Evolutionary conservation across 2,329 filamentous ascomycete species (phyloP), one percentile per base, ranked within the genome.

Genomic region (Lachnellula arida): DNA sequence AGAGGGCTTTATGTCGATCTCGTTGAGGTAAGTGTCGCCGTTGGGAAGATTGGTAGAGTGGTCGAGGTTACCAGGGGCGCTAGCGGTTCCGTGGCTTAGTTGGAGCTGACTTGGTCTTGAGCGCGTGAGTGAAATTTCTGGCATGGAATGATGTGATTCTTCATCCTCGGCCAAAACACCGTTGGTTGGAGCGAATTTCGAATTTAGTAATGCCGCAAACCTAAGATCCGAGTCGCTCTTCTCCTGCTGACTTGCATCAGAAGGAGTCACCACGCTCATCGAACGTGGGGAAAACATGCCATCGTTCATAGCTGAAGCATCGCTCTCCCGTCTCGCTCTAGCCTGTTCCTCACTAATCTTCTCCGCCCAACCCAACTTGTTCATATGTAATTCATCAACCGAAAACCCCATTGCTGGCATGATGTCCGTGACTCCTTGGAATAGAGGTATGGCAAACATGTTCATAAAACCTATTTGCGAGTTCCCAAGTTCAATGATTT

Each of bases 401-500:
- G 87, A 89, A 71, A 95, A 97, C 50, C 79, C 77, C 84, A 97
- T 89, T 22, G 82, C 83, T 2, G 94, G 92, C 67, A 97, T 81
- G 37, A 97, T 82, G 64, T 95, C 89, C 32, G 89, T 85, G 7
- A 97, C 87, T 7, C 88, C 89, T 68, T 91, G 85, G 69, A 99
- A 99, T 0, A 99, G 80, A 1, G 94, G 94, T 49, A 92, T 84
- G 15, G 93, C 94, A 71, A 97, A 97, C 65, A 97, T 82, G 62
- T 91, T 94, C 89, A 97, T 97, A 74, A 99, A 99, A 23, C 90
- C 88, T 53, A 97, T 88, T 73, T 99, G 94, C 7, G 91, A 88
- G 63, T 89, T 91, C 60, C 85, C 89, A 52, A 97, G 79, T 54
- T 93, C 92, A 59, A 91, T 78, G 34, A 88, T 79, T 65, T 97